phyloP scores from a whole-genome alignment of 2,329 filamentous ascomycete species.

The Fusarium sp. region DNA sequence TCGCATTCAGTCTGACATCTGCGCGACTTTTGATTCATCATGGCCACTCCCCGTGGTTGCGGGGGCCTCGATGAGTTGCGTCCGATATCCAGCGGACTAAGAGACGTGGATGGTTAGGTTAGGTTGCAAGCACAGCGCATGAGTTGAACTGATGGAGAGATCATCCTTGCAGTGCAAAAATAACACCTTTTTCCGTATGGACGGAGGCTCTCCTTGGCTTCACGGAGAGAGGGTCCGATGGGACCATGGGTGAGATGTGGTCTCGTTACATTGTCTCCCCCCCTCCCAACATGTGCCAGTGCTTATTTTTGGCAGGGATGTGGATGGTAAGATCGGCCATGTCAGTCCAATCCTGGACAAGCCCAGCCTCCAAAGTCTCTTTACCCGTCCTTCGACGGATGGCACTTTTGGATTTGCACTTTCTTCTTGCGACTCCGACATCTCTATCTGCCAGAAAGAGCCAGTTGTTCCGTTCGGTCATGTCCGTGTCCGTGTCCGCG shows the following conservation, averaged over 20 bases:
- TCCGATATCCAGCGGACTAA: slow-evolving; percentile 28
- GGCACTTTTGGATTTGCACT: slow-evolving; percentile 26
- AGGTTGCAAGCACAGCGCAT: slow-evolving; percentile 35
- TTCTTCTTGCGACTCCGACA: slow-evolving; percentile 13
- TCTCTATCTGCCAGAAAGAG: slow-evolving; percentile 16
- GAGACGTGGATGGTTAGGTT: slow-evolving; percentile 8
- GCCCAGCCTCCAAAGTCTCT: slow-evolving; percentile 19
- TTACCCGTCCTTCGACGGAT: slow-evolving; percentile 9
- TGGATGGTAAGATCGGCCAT: slow-evolving; percentile 31
- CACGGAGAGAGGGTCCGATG: slow-evolving; percentile 28
- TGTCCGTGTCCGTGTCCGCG: slow-evolving; percentile 13
- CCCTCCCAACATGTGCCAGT: slow-evolving; percentile 16
- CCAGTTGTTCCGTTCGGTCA: slow-evolving; percentile 6
- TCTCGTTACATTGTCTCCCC: slow-evolving; percentile 25
- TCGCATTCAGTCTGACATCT: slow-evolving; percentile 16
- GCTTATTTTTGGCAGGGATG: slow-evolving; percentile 36
- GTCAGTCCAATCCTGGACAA: slow-evolving; percentile 19
- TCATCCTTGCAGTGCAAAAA: slow-evolving; percentile 27
- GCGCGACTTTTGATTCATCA: slow-evolving; percentile 37
- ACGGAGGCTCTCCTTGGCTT: slow-evolving; percentile 14
- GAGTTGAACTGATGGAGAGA: slow-evolving; percentile 20
- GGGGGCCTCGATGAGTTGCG: slow-evolving; percentile 27
- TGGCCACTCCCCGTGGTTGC: slow-evolving; percentile 9
- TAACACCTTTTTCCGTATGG: neutral
- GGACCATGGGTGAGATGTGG: slow-evolving; percentile 21